Evolutionary conservation across 352 stramenopile genomes (phyloP).

Genomic region (Blastocystis sp.): DNA sequence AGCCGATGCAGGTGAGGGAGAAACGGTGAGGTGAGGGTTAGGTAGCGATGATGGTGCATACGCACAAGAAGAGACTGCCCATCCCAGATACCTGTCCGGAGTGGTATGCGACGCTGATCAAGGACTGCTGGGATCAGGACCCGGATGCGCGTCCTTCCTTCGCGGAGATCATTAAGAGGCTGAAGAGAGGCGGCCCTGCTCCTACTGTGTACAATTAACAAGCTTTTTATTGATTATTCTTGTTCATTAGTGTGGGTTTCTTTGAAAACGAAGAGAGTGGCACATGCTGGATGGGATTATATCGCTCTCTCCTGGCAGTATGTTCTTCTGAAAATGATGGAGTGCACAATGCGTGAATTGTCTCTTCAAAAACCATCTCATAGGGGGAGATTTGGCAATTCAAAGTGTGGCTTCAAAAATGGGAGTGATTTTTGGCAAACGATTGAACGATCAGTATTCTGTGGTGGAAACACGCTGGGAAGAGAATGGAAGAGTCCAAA

Average conservation of each 20-base stretch:
- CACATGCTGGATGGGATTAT: too few species aligned
- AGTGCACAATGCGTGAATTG: background rate
- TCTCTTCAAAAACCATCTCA: background rate
- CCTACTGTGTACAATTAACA: conserved; percentile 56
- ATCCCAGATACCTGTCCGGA: conserved; percentile 69
- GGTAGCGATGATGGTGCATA: conserved; percentile 70
- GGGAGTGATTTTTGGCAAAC: background rate
- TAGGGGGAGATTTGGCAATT: background rate
- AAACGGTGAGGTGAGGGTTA: background rate
- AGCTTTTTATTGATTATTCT: background rate
- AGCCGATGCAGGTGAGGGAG: conserved; percentile 70
- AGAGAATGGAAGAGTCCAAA: conserved; percentile 52
- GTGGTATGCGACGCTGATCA: conserved; percentile 70
- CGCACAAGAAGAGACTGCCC: conserved; percentile 66
- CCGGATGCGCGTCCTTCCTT: conserved; percentile 79
- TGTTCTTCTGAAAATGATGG: too few species aligned
- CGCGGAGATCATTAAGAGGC: conserved; percentile 77
- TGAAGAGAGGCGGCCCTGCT: conserved; percentile 69
- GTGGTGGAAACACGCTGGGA: background rate
- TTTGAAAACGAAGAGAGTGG: too few species aligned
- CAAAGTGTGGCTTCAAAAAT: background rate
- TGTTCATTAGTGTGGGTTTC: background rate
- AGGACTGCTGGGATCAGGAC: conserved; percentile 80
- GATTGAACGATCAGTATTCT: background rate
- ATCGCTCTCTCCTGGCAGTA: too few species aligned